Conservation (phyloP, 2,329 filamentous ascomycete genomes). For the Helotiales sp. region DNA sequence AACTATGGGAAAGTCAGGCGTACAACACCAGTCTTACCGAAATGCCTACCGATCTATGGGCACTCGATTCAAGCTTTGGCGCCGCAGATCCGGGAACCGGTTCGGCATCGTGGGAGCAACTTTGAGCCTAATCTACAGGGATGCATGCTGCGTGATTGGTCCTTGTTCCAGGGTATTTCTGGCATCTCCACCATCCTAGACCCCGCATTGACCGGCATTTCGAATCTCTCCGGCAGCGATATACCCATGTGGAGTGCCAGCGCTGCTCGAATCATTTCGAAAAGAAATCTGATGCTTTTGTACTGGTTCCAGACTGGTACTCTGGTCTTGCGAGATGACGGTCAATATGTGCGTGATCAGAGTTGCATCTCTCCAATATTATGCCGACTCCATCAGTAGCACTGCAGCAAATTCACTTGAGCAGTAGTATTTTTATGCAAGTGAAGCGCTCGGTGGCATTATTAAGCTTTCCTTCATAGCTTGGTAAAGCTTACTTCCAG, state of each 20-base stretch:
- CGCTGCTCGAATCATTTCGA: no score
- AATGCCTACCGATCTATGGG: conserved; percentile 15
- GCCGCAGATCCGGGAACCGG: background rate
- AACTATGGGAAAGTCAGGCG: conserved; percentile 22
- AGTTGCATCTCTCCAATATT: no score
- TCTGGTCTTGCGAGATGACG: no score
- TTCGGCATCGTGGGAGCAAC: background rate
- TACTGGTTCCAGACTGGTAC: no score
- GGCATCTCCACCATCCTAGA: no score
- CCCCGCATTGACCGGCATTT: no score
- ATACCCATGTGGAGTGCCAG: no score
- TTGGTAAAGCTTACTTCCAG: background rate
- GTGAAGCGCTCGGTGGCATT: background rate
- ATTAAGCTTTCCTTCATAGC: background rate
- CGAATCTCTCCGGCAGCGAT: no score
- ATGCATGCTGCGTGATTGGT: background rate
- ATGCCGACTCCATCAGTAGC: no score
- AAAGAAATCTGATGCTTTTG: no score
- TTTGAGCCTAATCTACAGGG: background rate
- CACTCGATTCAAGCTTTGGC: conserved; percentile 10
- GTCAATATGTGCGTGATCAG: no score
- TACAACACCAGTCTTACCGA: conserved; percentile 9
- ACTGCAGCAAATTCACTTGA: background rate
- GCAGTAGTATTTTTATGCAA: no score
- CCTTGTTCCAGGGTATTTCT: background rate